Evolutionary conservation across 306 rosid genomes (phyloP).

Genomic region (Prunus persica): DNA sequence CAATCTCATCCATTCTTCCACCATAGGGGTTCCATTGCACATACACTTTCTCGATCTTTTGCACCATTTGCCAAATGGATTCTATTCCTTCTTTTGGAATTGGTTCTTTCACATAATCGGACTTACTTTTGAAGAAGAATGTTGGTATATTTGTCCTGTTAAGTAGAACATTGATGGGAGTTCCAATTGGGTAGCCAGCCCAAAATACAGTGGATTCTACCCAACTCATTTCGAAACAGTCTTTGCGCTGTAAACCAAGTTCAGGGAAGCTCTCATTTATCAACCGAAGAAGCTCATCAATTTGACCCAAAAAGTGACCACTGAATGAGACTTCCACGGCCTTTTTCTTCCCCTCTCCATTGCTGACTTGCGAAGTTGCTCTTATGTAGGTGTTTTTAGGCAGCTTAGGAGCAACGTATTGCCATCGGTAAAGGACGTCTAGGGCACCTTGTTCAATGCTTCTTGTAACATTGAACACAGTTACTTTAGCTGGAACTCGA

Average conservation of each 20-base stretch:
- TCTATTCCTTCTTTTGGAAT: conserved; percentile 17
- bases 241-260: neutral
- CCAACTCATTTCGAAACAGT: conserved; percentile 22
- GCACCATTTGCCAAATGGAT: conserved; percentile 7
- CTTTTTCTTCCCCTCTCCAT: neutral
- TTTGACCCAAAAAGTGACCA: conserved; percentile 3
- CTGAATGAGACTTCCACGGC: neutral
- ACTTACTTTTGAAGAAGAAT: neutral
- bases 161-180: neutral
- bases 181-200: neutral
- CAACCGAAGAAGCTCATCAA: neutral
- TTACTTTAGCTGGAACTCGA: conserved; percentile 16
- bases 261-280: conserved; percentile 3
- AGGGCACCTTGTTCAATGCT: conserved; percentile 14
- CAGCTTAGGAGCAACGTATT: conserved; percentile 20
- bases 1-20: conserved; percentile 38
- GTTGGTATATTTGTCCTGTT: neutral
- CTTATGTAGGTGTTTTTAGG: conserved; percentile 20
- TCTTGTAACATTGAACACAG: conserved; percentile 19
- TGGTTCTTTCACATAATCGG: conserved; percentile 22
- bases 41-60: neutral
- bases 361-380: neutral
- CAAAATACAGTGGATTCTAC: conserved; percentile 13
- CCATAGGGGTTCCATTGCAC: conserved; percentile 16
- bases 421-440: conserved; percentile 16